These are phyloP conservation scores for Tuber calosporum DNA, from an alignment of 495 filamentous ascomycete species.

Conservation along the genomic window DNA sequence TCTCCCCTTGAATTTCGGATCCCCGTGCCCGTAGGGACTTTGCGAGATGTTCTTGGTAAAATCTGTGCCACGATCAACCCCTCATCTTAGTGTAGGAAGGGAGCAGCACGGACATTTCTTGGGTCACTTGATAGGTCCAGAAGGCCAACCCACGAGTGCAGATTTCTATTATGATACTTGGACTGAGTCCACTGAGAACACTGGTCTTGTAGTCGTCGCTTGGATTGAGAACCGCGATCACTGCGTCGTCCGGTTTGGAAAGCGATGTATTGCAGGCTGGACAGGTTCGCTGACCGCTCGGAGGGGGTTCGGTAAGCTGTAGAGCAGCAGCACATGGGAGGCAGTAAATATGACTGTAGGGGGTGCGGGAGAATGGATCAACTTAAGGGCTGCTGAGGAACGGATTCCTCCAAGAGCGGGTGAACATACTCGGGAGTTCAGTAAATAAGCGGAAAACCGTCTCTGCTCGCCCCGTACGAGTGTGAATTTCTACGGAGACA, in stretches of 20 bases:
- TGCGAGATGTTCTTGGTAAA: conserved; percentile 72
- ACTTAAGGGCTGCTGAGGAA: neutral
- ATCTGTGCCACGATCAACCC: conserved; percentile 46
- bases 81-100: neutral
- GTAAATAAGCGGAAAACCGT: neutral
- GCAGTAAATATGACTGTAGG: conserved; percentile 76
- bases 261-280: conserved; percentile 75
- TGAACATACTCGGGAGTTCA: neutral
- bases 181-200: conserved; percentile 75
- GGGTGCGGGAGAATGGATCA: conserved; percentile 18
- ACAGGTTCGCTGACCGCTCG: conserved; percentile 54
- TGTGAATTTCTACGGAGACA: neutral
- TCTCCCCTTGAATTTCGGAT: conserved; percentile 56
- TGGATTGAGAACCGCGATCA: conserved; percentile 68
- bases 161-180: conserved; percentile 82
- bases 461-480: neutral
- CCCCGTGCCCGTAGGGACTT: conserved; percentile 72
- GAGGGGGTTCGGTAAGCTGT: conserved; percentile 56
- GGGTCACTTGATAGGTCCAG: conserved; percentile 84
- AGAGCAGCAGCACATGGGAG: conserved; percentile 61
- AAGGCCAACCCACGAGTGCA: conserved; percentile 75
- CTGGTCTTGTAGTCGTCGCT: conserved; percentile 92
- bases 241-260: conserved; percentile 67
- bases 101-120: conserved; percentile 65
- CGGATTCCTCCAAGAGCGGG: no score